phyloP scores from a whole-genome alignment of 768 basidiomycete species.

The Nidula microcarpa region DNA sequence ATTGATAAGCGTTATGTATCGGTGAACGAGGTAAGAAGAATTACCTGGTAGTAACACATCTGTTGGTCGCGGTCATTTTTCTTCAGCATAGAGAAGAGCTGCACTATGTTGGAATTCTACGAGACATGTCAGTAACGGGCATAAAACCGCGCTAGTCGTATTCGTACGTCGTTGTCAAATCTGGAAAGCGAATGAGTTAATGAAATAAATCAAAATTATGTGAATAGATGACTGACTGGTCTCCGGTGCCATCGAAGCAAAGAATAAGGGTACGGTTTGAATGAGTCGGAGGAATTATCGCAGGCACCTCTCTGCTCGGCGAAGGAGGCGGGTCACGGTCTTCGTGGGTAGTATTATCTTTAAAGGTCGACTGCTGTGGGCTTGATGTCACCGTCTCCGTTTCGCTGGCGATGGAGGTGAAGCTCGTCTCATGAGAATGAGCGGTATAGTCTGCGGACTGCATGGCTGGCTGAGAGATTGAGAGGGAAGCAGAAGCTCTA shows the following conservation, averaged over 20 bases:
- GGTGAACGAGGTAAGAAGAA: not conserved
- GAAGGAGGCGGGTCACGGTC: not conserved
- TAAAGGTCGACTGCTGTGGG: too few relatives aligned
- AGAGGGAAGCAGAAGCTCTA: too few relatives aligned
- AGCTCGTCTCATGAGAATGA: too few relatives aligned
- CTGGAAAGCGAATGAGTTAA: not conserved
- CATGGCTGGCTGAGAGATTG: too few relatives aligned
- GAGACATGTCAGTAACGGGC: conserved; percentile 9
- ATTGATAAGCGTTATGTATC: not conserved
- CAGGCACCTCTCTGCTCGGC: conserved; percentile 7
- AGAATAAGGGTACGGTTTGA: conserved; percentile 37
- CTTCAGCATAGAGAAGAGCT: conserved; percentile 46
- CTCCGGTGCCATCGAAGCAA: conserved; percentile 58
- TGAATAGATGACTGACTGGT: conserved; percentile 31
- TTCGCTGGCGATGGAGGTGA: too few relatives aligned
- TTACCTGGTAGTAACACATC: conserved; percentile 57
- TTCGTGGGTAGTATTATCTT: too few relatives aligned
- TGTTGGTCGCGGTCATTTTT: conserved; percentile 50
- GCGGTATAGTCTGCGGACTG: too few relatives aligned
- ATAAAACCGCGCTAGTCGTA: not conserved
- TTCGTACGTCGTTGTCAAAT: not conserved
- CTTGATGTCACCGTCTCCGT: too few relatives aligned
- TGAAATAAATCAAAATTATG: not conserved
- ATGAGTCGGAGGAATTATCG: conserved; percentile 42
- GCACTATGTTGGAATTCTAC: conserved; percentile 53